Evolutionary conservation across 495 filamentous ascomycete species (phyloP).

Genomic region (Trichoderma asperelloides): DNA sequence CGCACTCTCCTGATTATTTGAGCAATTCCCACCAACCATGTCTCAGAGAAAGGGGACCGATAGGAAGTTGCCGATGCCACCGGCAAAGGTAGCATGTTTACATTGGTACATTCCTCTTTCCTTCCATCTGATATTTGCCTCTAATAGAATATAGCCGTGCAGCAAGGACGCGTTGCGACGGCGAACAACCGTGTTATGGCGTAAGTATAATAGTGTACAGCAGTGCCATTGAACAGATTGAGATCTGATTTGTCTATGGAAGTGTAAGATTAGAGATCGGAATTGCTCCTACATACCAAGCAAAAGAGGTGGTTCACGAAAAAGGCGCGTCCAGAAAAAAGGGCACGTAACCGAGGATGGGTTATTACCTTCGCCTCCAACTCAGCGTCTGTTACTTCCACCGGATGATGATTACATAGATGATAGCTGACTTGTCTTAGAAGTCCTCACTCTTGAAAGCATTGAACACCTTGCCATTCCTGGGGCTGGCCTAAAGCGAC

Average conservation of each 20-base stretch:
- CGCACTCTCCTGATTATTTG: not conserved
- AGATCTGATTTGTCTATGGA: not conserved
- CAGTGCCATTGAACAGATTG: too few species aligned
- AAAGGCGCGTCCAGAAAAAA: not conserved
- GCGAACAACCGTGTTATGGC: not conserved
- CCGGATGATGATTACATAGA: not conserved
- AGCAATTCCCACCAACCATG: not conserved
- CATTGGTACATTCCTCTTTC: not conserved
- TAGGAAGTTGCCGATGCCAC: not conserved
- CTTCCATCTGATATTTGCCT: not conserved
- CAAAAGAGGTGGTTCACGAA: not conserved
- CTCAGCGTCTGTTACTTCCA: not conserved
- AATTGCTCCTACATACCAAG: not conserved
- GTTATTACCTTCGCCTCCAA: not conserved
- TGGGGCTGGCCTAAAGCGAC: not conserved
- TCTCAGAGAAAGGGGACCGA: not conserved
- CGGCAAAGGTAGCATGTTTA: not conserved
- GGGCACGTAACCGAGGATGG: not conserved
- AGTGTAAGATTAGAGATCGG: not conserved
- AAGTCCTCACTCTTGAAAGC: not conserved
- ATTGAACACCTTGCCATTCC: not conserved
- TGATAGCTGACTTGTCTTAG: not conserved
- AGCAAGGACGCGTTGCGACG: not conserved
- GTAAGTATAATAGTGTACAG: not conserved
- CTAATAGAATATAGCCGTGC: not conserved